Evolutionary conservation across 2,329 filamentous ascomycete species (phyloP).

Genomic region (Rhynchosporium secalis): DNA sequence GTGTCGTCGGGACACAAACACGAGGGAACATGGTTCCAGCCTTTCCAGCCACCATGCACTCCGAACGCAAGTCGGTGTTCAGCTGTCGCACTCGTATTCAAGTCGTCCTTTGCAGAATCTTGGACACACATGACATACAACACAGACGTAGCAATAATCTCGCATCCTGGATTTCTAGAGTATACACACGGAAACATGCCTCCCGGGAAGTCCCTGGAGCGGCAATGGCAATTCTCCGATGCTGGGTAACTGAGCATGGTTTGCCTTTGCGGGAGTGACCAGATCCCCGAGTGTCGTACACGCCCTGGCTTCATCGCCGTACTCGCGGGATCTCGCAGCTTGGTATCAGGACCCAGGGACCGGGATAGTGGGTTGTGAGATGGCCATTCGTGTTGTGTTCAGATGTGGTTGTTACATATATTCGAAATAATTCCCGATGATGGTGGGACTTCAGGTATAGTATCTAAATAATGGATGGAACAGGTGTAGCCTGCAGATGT

Average conservation of each 20-base stretch:
- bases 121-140: not conserved
- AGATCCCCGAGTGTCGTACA: constrained; percentile 1
- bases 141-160: not conserved
- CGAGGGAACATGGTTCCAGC: not conserved
- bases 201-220: too few species aligned
- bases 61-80: too few species aligned
- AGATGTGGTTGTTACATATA: not conserved
- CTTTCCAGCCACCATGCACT: not conserved
- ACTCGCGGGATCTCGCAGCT: not conserved
- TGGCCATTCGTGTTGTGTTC: not conserved
- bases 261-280: not conserved
- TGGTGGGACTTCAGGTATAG: not conserved
- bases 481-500: not conserved
- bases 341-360: not conserved
- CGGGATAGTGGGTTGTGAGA: not conserved
- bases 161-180: not conserved
- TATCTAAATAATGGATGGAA: not conserved
- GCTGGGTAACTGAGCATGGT: not conserved
- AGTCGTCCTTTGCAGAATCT: not conserved
- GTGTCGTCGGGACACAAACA: not conserved
- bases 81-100: not conserved
- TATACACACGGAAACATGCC: not conserved
- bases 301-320: not conserved
- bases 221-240: not conserved
- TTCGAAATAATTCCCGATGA: not conserved